These are phyloP conservation scores for Penicillium polonicum DNA, from an alignment of 2,329 filamentous ascomycete species.

Conservation along the genomic window DNA sequence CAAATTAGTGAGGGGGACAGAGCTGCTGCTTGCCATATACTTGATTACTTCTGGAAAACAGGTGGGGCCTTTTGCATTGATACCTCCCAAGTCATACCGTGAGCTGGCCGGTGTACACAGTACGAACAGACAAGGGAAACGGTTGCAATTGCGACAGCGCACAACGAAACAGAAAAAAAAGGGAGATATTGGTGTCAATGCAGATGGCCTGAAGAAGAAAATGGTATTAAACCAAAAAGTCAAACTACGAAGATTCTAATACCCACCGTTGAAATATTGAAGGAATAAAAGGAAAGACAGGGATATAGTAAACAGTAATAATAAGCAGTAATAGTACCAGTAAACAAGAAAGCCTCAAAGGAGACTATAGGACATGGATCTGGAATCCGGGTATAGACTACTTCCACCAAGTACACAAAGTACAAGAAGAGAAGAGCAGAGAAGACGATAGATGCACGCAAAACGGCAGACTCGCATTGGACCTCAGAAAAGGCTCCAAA, in stretches of 20 bases:
- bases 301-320: neutral
- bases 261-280: slow-evolving; percentile 3
- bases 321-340: neutral
- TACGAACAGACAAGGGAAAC: neutral
- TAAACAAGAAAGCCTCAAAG: neutral
- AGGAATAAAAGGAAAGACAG: neutral
- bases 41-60: slow-evolving; percentile 22
- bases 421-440: neutral
- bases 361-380: neutral
- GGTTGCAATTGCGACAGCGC: slow-evolving; percentile 21
- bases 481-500: neutral
- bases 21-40: slow-evolving; percentile 18
- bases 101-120: slow-evolving; percentile 16
- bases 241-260: slow-evolving; percentile 3
- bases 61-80: slow-evolving; percentile 31
- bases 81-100: slow-evolving; percentile 14
- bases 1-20: slow-evolving; percentile 15
- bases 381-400: slow-evolving; percentile 2
- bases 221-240: neutral
- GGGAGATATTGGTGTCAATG: slow-evolving; percentile 8
- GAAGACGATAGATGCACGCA: neutral
- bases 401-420: neutral
- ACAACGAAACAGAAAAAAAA: slow-evolving; percentile 6
- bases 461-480: neutral
- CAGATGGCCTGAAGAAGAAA: slow-evolving; percentile 16